Conservation (phyloP, 805 yeast species). For the Candida tallmaniae region DNA sequence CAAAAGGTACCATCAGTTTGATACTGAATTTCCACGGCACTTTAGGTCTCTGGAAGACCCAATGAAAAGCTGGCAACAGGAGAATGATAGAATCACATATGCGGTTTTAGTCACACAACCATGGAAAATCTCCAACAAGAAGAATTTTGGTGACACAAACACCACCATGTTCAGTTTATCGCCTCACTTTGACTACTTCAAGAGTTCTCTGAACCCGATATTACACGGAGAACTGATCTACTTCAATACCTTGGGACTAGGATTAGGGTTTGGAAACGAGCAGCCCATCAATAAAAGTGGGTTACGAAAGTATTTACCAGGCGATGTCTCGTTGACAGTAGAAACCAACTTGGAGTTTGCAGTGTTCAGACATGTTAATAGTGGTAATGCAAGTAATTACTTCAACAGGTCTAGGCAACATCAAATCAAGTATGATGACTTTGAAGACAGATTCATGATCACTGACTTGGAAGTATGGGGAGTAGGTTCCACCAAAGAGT, state of each 20-base stretch:
- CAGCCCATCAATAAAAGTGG: constrained; percentile 56
- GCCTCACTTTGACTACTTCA: constrained; percentile 58
- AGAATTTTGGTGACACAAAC: constrained; percentile 60
- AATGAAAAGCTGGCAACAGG: constrained; percentile 30
- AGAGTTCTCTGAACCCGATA: constrained; percentile 26
- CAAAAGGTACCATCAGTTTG: constrained; percentile 49
- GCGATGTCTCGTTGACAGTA: constrained; percentile 73
- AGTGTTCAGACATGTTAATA: constrained; percentile 58
- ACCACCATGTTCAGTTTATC: constrained; percentile 60
- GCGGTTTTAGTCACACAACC: constrained; percentile 67
- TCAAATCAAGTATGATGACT: constrained; percentile 22
- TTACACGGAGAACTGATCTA: constrained; percentile 43
- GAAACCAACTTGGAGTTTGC: constrained; percentile 80
- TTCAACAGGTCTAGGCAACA: constrained; percentile 23
- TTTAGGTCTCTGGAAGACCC: constrained; percentile 24
- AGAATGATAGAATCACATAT: constrained; percentile 45
- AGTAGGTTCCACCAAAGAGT: constrained; percentile 72
- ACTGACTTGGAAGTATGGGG: constrained; percentile 91
- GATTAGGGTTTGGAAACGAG: constrained; percentile 73
- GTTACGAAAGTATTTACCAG: constrained; percentile 51
- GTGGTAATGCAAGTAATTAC: constrained; percentile 15
- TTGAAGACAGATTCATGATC: constrained; percentile 67
- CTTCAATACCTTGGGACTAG: constrained; percentile 71
- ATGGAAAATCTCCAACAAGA: constrained; percentile 73
- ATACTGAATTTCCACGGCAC: constrained; percentile 40